A percentile compares a stretch with the other conserved stretches of the same genome.
Evolutionary conservation across 495 filamentous ascomycete genomes (phyloP).

Genomic region (Penicillium robsamsonii): DNA sequence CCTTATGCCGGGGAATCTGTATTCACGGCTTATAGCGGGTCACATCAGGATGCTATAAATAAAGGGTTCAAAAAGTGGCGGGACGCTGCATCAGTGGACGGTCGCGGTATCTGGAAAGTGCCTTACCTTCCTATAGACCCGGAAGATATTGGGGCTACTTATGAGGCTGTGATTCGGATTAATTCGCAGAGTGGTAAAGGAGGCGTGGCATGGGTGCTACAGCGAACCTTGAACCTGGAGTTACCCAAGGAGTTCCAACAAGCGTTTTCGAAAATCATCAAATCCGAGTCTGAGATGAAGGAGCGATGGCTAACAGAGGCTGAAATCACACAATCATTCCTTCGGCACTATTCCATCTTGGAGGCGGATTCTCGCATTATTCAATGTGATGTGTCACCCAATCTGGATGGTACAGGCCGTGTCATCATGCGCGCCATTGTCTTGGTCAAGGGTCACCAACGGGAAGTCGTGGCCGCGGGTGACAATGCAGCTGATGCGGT

Average conservation of each 20-base stretch:
- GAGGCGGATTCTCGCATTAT: constrained; percentile 6
- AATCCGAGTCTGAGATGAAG: constrained; percentile 4
- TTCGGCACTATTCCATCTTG: constrained; percentile 6
- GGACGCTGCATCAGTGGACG: background rate
- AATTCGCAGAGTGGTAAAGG: constrained; percentile 89
- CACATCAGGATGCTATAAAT: constrained; percentile 90
- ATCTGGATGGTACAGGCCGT: background rate
- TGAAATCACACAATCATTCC: constrained; percentile 5
- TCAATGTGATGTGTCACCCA: background rate
- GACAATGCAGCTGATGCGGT: background rate
- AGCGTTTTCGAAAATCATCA: constrained; percentile 7
- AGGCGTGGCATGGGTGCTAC: constrained; percentile 65
- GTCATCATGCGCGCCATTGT: background rate
- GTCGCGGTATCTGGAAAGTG: constrained; percentile 49
- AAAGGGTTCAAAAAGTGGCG: constrained; percentile 67
- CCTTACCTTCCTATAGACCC: constrained; percentile 88
- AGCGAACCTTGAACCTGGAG: constrained; percentile 71
- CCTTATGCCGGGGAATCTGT: constrained; percentile 83
- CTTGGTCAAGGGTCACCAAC: background rate
- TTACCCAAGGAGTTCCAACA: constrained; percentile 47
- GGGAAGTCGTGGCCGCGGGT: background rate
- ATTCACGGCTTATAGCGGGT: constrained; percentile 80
- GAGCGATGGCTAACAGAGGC: constrained; percentile 3
- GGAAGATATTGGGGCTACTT: constrained; percentile 79
- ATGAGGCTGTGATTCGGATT: constrained; percentile 88